Base-by-base conservation (phyloP, 352 stramenopile genomes). In the Sclerospora graminicola region DNA sequence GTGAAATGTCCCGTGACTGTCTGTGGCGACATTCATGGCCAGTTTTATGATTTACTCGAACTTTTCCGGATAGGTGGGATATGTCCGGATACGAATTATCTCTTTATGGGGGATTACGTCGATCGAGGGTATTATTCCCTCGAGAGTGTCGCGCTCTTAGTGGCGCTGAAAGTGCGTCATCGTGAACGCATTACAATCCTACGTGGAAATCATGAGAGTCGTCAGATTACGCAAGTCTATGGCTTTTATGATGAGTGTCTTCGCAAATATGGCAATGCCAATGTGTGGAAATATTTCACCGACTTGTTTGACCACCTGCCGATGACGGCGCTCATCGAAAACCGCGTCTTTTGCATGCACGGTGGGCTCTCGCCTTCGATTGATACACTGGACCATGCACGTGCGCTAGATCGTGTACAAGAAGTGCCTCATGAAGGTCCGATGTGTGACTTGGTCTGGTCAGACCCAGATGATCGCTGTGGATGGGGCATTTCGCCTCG, bases 221-320 rank as follows among this genome's bases (percentile, higher is more conserved):
- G 68, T 5, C 79, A 78, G 44, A 89, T 90, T 60, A 89, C 87
- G 41, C 67, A 80, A 28, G 76, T 90, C 48, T 92, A 88, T 50
- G 82, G 82, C 30, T 88, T 85, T 40, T 85, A 86, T 45, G 76
- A 88, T 46, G 76, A 87, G 55, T 84, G 71, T 61, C 39, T 57
- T 43, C 49, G 54, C 51, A 99, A 99, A 75, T 99, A 99, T 70
- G 97, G 96, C 67, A 91, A 91, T 41, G 81, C 76, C 29, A 94
- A 92, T 54, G 81, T 94, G 9, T 94, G 81, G 80, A 90, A 92
- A 56, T 91, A 91, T 65, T 94, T 92, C 41, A 94, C 82, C 11
- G 82, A 92, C 57, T 54, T 92, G 32, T 94, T 94, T 48, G 81
- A 94, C 62, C 78, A 88, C 60, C 47, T 94, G 40, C 80, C 80